Evolutionary conservation across 495 filamentous ascomycete species (phyloP).

Genomic region (Trichoderma erinaceum): DNA sequence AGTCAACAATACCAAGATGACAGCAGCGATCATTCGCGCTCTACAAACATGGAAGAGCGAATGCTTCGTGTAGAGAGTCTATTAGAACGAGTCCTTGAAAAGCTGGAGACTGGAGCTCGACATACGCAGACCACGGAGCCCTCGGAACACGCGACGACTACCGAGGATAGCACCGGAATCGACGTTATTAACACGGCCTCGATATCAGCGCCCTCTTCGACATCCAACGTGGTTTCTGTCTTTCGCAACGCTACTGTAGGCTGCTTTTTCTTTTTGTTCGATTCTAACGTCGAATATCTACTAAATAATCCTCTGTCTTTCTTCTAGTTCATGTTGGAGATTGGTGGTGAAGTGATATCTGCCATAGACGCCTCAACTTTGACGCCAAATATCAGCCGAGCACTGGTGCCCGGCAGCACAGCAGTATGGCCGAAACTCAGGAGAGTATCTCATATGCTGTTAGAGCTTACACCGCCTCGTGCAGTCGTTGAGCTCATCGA

Average conservation of each 20-base stretch:
- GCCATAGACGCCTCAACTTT: not conserved
- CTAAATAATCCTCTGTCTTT: not conserved
- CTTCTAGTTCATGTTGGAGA: constrained; percentile 6
- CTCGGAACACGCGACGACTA: not conserved
- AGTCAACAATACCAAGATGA: constrained; percentile 4
- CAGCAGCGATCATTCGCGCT: not conserved
- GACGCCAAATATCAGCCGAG: not conserved
- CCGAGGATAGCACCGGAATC: not conserved
- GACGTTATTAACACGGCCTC: not conserved
- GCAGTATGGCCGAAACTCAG: not conserved
- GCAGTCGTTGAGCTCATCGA: not conserved
- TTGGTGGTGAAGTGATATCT: not conserved
- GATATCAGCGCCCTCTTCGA: not conserved
- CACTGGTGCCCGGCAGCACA: not conserved
- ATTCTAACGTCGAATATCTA: not conserved
- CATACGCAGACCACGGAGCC: not conserved
- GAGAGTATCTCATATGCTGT: not conserved
- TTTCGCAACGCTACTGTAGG: not conserved
- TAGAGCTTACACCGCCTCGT: not conserved
- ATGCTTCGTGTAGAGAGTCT: not conserved
- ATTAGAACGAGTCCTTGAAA: not conserved
- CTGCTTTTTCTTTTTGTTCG: not conserved
- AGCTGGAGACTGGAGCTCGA: not conserved
- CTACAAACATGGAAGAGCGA: not conserved
- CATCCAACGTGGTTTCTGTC: not conserved